Conservation (phyloP, 345 rosid species). For the Euphorbia lathyris region DNA sequence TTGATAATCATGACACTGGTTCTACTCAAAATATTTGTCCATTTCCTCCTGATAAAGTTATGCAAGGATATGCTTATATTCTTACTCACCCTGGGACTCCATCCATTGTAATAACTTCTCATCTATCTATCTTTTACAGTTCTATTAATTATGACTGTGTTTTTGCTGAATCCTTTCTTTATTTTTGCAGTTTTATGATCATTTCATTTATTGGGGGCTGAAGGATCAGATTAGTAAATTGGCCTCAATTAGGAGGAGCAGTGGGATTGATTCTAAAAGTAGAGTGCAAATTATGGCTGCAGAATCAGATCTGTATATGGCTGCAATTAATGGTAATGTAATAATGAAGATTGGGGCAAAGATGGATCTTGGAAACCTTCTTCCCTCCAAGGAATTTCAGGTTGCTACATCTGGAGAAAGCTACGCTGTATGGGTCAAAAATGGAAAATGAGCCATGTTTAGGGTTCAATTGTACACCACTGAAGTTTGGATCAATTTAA, state of each 20-base stretch:
- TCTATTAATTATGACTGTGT: not conserved
- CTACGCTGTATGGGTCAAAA: constrained; percentile 58
- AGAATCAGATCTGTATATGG: constrained; percentile 63
- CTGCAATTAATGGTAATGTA: constrained; percentile 56
- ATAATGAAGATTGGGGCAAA: constrained; percentile 78
- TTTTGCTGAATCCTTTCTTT: not conserved
- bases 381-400: constrained; percentile 49
- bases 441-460: not conserved
- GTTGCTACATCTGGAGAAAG: constrained; percentile 53
- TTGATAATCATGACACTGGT: constrained; percentile 82
- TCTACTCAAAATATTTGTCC: constrained; percentile 60
- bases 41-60: constrained; percentile 76
- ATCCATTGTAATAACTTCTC: constrained; percentile 47
- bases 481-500: too few relatives aligned
- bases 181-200: constrained; percentile 69
- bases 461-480: too few relatives aligned
- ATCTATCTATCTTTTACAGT: not conserved
- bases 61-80: constrained; percentile 85
- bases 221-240: constrained; percentile 54
- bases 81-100: constrained; percentile 85
- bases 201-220: constrained; percentile 63
- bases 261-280: constrained; percentile 47
- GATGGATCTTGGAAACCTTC: constrained; percentile 58
- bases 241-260: constrained; percentile 40
- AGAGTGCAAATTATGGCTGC: constrained; percentile 52